phyloP scores from a whole-genome alignment of 78 protist genomes.

The Paratrimastix pyriformis region DNA sequence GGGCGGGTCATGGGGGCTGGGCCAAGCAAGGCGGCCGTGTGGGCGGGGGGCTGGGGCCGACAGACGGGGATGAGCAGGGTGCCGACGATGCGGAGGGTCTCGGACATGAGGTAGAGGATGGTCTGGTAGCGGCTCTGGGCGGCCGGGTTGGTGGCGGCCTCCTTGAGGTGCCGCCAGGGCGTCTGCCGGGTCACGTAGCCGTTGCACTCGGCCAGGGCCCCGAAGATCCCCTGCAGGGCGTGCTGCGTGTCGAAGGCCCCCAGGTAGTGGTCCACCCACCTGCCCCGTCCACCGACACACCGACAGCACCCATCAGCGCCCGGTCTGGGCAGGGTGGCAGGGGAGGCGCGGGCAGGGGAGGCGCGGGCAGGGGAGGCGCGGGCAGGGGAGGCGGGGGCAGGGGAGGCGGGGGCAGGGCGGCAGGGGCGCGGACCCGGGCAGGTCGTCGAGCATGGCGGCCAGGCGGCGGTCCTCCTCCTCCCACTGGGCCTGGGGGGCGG shows the following conservation, averaged over 20 bases:
- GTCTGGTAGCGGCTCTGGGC: not conserved
- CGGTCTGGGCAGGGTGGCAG: too few relatives aligned
- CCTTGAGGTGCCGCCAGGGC: conserved; percentile 26
- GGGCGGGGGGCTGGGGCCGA: too few relatives aligned
- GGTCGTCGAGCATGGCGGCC: not conserved
- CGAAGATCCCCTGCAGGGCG: not conserved
- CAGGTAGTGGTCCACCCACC: not conserved
- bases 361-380: not conserved
- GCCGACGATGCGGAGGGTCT: not conserved
- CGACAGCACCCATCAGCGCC: not conserved
- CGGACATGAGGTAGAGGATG: conserved; percentile 14
- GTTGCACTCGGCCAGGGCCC: not conserved
- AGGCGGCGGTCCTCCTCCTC: not conserved
- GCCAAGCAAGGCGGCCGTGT: too few relatives aligned
- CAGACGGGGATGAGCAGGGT: conserved; percentile 11
- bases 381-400: not conserved
- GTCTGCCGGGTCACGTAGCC: conserved; percentile 13
- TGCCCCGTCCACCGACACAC: too few relatives aligned
- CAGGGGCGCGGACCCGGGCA: too few relatives aligned
- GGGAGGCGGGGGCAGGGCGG: not conserved
- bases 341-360: not conserved
- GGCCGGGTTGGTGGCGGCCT: not conserved
- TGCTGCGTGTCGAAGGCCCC: not conserved
- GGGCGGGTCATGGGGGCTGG: too few relatives aligned
- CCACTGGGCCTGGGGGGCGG: not conserved